A percentile compares a stretch with the other conserved stretches of the same genome.
Conservation (phyloP, 2,329 filamentous ascomycete species). For the Colletotrichum siamense region DNA sequence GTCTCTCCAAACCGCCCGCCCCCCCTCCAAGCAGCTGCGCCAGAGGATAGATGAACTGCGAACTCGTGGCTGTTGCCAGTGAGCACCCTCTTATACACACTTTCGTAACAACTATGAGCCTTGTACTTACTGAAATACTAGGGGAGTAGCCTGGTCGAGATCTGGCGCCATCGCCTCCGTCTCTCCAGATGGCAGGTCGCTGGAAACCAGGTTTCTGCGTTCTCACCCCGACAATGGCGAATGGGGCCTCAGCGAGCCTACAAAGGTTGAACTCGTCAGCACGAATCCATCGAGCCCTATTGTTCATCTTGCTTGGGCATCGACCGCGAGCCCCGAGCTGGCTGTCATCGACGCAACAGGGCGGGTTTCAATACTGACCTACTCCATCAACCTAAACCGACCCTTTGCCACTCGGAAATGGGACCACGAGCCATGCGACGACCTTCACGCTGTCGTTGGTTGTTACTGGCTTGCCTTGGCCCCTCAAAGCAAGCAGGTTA, state of each 20-base stretch:
- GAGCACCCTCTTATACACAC: conserved; percentile 37
- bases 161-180: conserved; percentile 86
- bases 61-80: conserved; percentile 81
- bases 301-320: conserved; percentile 83
- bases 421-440: conserved; percentile 73
- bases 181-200: conserved; percentile 69
- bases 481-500: conserved; percentile 47
- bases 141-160: conserved; percentile 87
- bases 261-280: conserved; percentile 64
- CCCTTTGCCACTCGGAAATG: conserved; percentile 67
- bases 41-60: conserved; percentile 80
- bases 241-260: conserved; percentile 81
- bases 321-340: conserved; percentile 75
- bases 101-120: background rate
- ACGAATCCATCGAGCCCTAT: conserved; percentile 70
- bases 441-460: conserved; percentile 80
- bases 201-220: conserved; percentile 77
- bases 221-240: conserved; percentile 71
- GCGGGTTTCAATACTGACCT: conserved; percentile 75
- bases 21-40: conserved; percentile 70
- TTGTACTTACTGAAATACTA: conserved; percentile 38
- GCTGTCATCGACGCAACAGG: conserved; percentile 83
- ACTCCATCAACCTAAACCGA: conserved; percentile 76
- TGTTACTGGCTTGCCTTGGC: conserved; percentile 82
- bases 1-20: conserved; percentile 55